These are phyloP conservation scores for Nasturtium officinale DNA, from an alignment of 345 rosid genomes.

Conservation along the genomic window DNA sequence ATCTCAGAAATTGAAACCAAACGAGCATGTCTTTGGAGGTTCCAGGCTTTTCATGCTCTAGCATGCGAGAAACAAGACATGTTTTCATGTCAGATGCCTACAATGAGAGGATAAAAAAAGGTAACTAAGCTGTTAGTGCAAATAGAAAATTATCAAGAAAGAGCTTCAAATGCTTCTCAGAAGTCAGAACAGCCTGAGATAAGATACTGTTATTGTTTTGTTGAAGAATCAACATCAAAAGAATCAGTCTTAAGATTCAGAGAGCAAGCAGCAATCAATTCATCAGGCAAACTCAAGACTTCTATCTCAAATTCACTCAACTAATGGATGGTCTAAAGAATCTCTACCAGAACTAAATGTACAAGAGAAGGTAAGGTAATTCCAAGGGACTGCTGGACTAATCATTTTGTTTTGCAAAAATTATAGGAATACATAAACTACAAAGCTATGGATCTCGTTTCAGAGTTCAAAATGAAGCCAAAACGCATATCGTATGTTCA, in stretches of 20 bases:
- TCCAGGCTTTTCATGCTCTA: conserved; percentile 39
- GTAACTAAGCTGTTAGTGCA: not conserved
- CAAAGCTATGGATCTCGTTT: not conserved
- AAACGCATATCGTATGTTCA: conserved; percentile 7
- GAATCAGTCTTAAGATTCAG: not conserved
- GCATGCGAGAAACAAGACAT: not conserved
- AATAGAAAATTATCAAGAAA: not conserved
- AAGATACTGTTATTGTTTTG: not conserved
- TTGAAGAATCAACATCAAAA: not conserved
- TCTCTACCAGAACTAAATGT: conserved; percentile 18
- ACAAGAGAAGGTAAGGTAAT: not conserved
- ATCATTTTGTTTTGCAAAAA: not conserved
- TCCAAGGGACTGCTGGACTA: not conserved
- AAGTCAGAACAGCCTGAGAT: not conserved
- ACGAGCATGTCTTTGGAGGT: conserved; percentile 2
- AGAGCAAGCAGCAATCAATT: not conserved
- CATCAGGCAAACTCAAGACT: not conserved
- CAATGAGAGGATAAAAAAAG: conserved; percentile 19
- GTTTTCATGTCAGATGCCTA: conserved; percentile 39
- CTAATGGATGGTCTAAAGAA: not conserved
- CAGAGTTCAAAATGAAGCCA: conserved; percentile 8
- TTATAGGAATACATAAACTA: conserved; percentile 2
- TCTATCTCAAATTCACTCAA: not conserved
- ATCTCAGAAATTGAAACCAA: conserved; percentile 18
- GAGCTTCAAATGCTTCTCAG: conserved; percentile 13